These are phyloP conservation scores for Calonectria honghensis DNA, from an alignment of 2,329 filamentous ascomycete species.

Conservation along the genomic window DNA sequence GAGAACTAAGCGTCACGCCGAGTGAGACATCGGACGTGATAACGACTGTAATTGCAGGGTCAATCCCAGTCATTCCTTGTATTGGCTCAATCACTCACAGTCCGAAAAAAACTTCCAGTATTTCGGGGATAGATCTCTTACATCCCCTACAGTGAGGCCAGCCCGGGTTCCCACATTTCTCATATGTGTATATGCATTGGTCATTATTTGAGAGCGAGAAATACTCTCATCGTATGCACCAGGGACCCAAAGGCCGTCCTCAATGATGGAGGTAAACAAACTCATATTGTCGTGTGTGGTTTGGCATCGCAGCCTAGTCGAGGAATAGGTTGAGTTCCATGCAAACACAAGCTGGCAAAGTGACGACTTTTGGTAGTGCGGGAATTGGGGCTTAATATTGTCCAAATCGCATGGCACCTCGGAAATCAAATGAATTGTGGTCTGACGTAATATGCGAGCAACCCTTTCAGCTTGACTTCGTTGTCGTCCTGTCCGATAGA, in stretches of 20 bases:
- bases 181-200: not conserved
- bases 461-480: not conserved
- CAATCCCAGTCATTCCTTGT: not conserved
- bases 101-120: not conserved
- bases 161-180: not conserved
- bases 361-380: not conserved
- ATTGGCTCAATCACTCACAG: not conserved
- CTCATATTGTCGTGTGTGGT: not conserved
- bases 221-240: not conserved
- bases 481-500: not conserved
- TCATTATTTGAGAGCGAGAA: not conserved
- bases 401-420: not conserved
- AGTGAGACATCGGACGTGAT: not conserved
- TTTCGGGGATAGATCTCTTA: not conserved
- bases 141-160: not conserved
- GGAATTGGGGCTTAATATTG: not conserved
- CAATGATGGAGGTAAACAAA: not conserved
- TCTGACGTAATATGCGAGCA: not conserved
- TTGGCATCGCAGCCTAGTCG: not conserved
- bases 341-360: not conserved
- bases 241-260: not conserved
- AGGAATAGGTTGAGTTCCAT: not conserved
- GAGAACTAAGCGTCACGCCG: not conserved
- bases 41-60: not conserved
- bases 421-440: not conserved